Percentiles rank a stretch among this genome's conserved stretches.
Conservation (phyloP, 129 eudicot species). For the Mikania micrantha region DNA sequence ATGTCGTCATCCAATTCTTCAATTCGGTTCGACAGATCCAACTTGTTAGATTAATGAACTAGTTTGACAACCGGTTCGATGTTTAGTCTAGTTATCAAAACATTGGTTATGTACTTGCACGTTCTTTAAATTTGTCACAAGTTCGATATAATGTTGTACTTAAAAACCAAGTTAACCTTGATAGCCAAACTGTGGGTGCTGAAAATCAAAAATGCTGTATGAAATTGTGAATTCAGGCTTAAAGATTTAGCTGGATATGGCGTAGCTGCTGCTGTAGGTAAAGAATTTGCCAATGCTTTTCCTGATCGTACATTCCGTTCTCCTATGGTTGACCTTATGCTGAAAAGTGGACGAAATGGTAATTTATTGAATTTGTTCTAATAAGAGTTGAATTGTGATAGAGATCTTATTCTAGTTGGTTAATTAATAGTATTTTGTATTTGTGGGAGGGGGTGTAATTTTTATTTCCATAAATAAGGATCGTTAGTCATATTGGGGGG, state of each 20-base stretch:
- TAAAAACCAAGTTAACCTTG: not conserved
- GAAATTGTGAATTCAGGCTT: slow-evolving; percentile 47
- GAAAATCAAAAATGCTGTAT: not conserved
- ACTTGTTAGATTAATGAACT: too few relatives aligned
- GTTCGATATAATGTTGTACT: not conserved
- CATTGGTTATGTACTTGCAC: too few relatives aligned
- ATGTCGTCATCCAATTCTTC: too few relatives aligned
- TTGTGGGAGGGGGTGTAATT: too few relatives aligned
- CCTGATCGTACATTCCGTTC: slow-evolving; percentile 70
- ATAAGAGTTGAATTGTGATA: too few relatives aligned
- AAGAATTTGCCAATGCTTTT: slow-evolving; percentile 56
- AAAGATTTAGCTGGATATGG: slow-evolving; percentile 95
- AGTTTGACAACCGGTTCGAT: too few relatives aligned
- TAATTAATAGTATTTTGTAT: too few relatives aligned
- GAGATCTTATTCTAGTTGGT: too few relatives aligned
- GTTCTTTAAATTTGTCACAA: not conserved
- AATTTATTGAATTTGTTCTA: not conserved
- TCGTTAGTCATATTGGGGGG: too few relatives aligned
- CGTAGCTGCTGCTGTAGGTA: slow-evolving; percentile 73
- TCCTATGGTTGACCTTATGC: slow-evolving; percentile 62
- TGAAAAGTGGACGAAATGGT: slow-evolving; percentile 89
- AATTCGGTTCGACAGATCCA: too few relatives aligned
- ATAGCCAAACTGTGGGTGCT: not conserved
- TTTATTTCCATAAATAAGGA: too few relatives aligned
- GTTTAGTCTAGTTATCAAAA: too few relatives aligned